A percentile compares a stretch with the other conserved stretches of the same genome.
Evolutionary conservation across 202 grass and related monocot species (phyloP).

Genomic region (Schoenoplectus triqueter): DNA sequence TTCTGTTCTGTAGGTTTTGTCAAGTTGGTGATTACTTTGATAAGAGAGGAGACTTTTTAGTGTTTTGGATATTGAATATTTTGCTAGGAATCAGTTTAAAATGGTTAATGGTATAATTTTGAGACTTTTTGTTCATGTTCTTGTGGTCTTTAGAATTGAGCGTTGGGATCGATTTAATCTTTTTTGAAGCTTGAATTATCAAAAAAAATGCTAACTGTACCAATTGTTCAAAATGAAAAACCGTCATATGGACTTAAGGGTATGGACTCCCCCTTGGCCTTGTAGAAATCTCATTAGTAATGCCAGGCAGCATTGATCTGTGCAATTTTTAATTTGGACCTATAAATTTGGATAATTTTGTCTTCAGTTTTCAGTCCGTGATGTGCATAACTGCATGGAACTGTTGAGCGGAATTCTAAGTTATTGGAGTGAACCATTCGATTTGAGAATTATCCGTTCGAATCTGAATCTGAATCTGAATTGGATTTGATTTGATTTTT

Average conservation of each 20-base stretch:
- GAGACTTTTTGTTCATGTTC: constrained; percentile 12
- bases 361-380: background rate
- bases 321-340: background rate
- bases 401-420: too few species aligned
- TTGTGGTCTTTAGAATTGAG: constrained; percentile 15
- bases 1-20: constrained; percentile 28
- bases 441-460: too few species aligned
- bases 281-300: background rate
- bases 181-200: background rate
- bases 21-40: constrained; percentile 20
- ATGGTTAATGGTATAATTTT: constrained; percentile 31
- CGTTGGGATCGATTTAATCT: constrained; percentile 2
- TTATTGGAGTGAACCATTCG: too few species aligned
- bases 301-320: background rate
- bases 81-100: background rate
- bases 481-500: too few species aligned
- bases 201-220: constrained; percentile 1
- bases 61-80: constrained; percentile 22
- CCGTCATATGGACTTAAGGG: background rate
- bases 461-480: too few species aligned
- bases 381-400: too few species aligned
- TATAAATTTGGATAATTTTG: background rate
- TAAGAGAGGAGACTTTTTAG: constrained; percentile 32
- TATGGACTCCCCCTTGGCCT: background rate
- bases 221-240: background rate